These are phyloP conservation scores for Desmodesmus armatus DNA, from an alignment of 139 green algal species.

Conservation along the genomic window DNA sequence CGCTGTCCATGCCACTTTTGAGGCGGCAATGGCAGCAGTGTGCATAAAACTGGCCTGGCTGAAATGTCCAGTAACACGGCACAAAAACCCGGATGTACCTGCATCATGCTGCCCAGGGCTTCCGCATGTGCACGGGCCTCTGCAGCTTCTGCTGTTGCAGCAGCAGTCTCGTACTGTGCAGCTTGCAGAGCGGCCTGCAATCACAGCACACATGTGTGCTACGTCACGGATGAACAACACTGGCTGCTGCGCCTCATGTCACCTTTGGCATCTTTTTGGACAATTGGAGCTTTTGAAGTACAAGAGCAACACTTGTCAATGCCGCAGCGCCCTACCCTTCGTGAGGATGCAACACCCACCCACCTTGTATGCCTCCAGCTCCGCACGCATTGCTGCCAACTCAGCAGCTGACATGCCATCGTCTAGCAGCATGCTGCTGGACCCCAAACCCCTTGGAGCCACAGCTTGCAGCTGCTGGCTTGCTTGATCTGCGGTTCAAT, in stretches of 20 bases:
- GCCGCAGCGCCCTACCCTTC: too few species aligned
- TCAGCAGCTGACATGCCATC: neutral
- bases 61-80: too few species aligned
- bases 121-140: conserved; percentile 44
- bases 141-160: conserved; percentile 27
- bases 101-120: conserved; percentile 13
- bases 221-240: too few species aligned
- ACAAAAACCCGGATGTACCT: too few species aligned
- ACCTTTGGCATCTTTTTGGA: neutral
- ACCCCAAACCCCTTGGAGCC: too few species aligned
- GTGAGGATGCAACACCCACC: too few species aligned
- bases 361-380: conserved; percentile 27
- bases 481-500: too few species aligned
- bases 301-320: neutral
- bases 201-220: neutral
- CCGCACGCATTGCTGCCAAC: neutral
- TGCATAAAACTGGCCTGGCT: too few species aligned
- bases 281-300: neutral
- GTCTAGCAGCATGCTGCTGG: conserved; percentile 6
- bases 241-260: too few species aligned
- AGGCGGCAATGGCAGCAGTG: too few species aligned
- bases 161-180: conserved; percentile 44
- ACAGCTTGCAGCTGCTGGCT: too few species aligned
- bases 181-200: conserved; percentile 42
- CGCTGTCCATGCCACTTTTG: too few species aligned